Conservation (phyloP, 352 stramenopile genomes). For the Phytophthora cactorum region DNA sequence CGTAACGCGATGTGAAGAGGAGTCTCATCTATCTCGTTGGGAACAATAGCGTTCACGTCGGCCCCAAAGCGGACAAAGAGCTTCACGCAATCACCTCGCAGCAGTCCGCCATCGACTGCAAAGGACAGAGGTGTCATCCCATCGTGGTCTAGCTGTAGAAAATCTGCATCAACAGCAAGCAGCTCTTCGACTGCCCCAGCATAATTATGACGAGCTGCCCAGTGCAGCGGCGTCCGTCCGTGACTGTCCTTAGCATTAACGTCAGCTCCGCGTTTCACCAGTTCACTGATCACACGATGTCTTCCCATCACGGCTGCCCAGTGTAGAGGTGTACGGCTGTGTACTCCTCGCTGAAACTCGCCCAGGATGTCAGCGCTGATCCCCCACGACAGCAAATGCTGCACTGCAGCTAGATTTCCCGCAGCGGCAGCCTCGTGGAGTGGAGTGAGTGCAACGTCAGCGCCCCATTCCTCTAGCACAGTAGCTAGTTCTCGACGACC, state of each 20-base stretch:
- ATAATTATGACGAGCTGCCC: constrained; percentile 80
- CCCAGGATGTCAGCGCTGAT: constrained; percentile 68
- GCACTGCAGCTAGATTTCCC: constrained; percentile 57
- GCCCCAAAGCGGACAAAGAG: constrained; percentile 62
- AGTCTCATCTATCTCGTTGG: constrained; percentile 66
- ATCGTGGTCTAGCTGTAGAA: constrained; percentile 57
- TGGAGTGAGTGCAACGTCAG: constrained; percentile 79
- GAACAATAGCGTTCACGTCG: constrained; percentile 52
- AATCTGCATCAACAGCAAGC: constrained; percentile 57
- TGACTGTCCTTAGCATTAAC: constrained; percentile 67
- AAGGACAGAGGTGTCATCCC: constrained; percentile 76
- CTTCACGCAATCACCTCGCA: constrained; percentile 54
- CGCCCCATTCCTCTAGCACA: constrained; percentile 75
- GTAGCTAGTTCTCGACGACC: constrained; percentile 60
- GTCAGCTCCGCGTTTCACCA: constrained; percentile 56
- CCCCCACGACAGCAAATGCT: constrained; percentile 62
- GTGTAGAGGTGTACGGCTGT: constrained; percentile 71
- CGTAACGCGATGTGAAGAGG: constrained; percentile 77
- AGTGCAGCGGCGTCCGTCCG: constrained; percentile 75
- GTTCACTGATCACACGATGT: constrained; percentile 50
- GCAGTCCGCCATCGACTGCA: constrained; percentile 55
- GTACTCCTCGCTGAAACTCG: constrained; percentile 70
- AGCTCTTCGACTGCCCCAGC: constrained; percentile 57
- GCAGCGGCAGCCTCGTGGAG: constrained; percentile 70
- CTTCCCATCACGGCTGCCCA: constrained; percentile 81